Evolutionary conservation across 108 stramenopile species (phyloP), one percentile per base, ranked within the genome.

Genomic region (Nitzschia putrida): DNA sequence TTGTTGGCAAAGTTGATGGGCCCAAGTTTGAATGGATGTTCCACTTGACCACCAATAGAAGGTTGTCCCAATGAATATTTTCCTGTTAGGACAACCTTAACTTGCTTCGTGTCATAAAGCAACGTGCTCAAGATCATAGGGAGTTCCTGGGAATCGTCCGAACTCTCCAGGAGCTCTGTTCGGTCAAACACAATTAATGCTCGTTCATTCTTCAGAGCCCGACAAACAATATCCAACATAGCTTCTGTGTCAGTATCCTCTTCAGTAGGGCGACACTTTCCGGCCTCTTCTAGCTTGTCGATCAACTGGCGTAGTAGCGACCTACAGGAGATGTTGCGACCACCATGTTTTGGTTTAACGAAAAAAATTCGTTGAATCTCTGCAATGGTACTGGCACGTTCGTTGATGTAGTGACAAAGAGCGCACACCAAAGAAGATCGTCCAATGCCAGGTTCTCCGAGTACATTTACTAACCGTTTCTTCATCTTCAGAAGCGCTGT

Each of bases 341-440:
- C 66, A 16, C 67, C 68, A 40, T 78, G 80, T 9, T 74, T 74
- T 12, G 83, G 80, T 54, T 77, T 80, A 43, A 85, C 83, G 57
- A 78, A 85, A 49, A 77, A 79, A n/a, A 85, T 88, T n/a, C 72
- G 63, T 43, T 83, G 80, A 38, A 86, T 71, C 45, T 61, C 65
- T 16, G 73, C 74, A 26, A 83, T 69, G 6, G 88, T 85, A 34
- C 74, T 84, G 25, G 72, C 75, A 10, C 89, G 73, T 59, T 89
- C 90, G 42, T 87, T 77, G 68, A 91, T 83, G 79, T 95, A 95
- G 40, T 88, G 84, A 53, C 86, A 88, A n/a, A 88, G 61, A 34
- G 81, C 81, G 20, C 84, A 78, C 21, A 79, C 88, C 8, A 93
- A 43, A 5, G 87, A 85, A 12, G 78, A 80, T 57, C 92, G 84